A percentile compares a stretch with the other conserved stretches of the same genome.
These are phyloP conservation scores for Xylaria sp. DNA, from an alignment of 2,329 filamentous ascomycete genomes.

Conservation along the genomic window DNA sequence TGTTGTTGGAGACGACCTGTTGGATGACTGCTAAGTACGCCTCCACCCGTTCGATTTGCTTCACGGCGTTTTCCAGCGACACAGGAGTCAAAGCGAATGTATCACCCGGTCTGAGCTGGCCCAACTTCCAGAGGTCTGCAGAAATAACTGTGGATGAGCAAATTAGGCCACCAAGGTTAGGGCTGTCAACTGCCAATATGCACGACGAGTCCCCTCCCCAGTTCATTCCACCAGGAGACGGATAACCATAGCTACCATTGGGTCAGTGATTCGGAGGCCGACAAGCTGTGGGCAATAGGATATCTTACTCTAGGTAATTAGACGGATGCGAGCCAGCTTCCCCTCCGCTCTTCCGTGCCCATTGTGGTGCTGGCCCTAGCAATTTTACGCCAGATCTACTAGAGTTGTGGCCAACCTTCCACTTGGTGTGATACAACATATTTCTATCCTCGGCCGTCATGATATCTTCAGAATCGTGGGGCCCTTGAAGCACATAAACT, in stretches of 20 bases:
- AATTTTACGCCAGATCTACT: slow-evolving; percentile 55
- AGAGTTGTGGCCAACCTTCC: slow-evolving; percentile 55
- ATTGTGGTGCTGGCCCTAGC: slow-evolving; percentile 52
- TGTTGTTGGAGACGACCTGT: neutral
- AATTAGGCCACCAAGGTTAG: slow-evolving; percentile 56
- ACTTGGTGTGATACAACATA: slow-evolving; percentile 50
- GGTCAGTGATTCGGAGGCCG: slow-evolving; percentile 47
- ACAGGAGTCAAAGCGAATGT: slow-evolving; percentile 42
- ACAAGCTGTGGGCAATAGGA: slow-evolving; percentile 50
- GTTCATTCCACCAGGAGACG: slow-evolving; percentile 52
- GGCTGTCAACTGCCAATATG: slow-evolving; percentile 53
- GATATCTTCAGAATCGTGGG: slow-evolving; percentile 53
- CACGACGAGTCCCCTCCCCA: slow-evolving; percentile 57
- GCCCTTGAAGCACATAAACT: slow-evolving; percentile 51
- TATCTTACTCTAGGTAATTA: slow-evolving; percentile 45
- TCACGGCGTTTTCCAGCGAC: slow-evolving; percentile 12
- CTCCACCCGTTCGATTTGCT: slow-evolving; percentile 9
- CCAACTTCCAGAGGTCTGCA: slow-evolving; percentile 56
- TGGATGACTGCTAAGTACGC: slow-evolving; percentile 7
- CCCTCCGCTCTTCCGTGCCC: slow-evolving; percentile 52
- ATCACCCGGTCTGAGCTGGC: slow-evolving; percentile 54
- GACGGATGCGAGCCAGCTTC: slow-evolving; percentile 54
- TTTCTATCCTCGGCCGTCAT: slow-evolving; percentile 50
- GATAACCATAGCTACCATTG: slow-evolving; percentile 16
- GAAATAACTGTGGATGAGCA: slow-evolving; percentile 53